Evolutionary conservation across 192 early-diverging fungal genomes (phyloP).

Genomic region (Backusella liffmaniae): DNA sequence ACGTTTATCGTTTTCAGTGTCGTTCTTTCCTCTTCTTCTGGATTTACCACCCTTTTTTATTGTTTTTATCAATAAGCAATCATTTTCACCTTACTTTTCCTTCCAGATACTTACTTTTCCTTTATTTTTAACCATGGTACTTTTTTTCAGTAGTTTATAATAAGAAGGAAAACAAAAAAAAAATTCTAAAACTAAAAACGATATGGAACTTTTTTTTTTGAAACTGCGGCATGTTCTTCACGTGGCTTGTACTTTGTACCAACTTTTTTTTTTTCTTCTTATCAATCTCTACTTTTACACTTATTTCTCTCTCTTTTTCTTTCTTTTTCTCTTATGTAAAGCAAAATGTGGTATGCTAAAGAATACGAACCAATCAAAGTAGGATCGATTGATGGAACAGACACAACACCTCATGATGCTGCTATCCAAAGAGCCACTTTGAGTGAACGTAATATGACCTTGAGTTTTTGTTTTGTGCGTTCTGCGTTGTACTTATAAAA

Average conservation of each 20-base stretch:
- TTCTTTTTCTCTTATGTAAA: not conserved
- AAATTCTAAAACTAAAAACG: not conserved
- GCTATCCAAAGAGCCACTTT: constrained; percentile 34
- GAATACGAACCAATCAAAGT: constrained; percentile 37
- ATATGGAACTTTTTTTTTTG: constrained; percentile 9
- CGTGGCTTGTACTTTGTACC: not conserved
- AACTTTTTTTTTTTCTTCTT: not conserved
- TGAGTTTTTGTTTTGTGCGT: not conserved
- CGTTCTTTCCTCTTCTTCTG: constrained; percentile 95
- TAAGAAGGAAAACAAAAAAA: constrained; percentile 19
- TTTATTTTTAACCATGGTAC: constrained; percentile 16
- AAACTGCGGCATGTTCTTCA: constrained; percentile 16
- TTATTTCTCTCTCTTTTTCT: not conserved
- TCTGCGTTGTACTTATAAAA: not conserved
- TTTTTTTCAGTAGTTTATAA: not conserved
- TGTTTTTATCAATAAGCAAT: not conserved
- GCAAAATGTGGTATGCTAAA: constrained; percentile 40
- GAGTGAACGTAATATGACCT: constrained; percentile 24
- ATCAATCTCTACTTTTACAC: not conserved
- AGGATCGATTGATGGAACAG: constrained; percentile 42
- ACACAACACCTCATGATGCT: constrained; percentile 39
- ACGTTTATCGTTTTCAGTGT: constrained; percentile 92
- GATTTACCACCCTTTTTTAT: constrained; percentile 74
- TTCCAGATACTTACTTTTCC: constrained; percentile 7
- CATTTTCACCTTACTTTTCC: not conserved